These are phyloP conservation scores for Hymenoscyphus linearis DNA, from an alignment of 2,329 filamentous ascomycete species.

Conservation along the genomic window DNA sequence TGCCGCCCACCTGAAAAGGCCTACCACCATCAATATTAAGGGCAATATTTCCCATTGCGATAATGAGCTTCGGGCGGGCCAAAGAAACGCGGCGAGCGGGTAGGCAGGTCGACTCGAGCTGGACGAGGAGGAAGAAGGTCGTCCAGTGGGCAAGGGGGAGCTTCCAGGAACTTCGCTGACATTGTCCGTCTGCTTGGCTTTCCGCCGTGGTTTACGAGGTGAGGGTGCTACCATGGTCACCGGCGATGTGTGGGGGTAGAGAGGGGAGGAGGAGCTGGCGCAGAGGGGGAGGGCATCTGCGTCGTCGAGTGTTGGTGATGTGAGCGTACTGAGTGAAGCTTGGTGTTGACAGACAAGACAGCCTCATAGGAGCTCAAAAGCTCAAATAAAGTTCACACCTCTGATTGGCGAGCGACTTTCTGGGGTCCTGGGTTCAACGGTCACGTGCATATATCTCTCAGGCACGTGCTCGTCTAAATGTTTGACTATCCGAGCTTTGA, in stretches of 20 bases:
- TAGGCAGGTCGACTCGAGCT: conserved; percentile 62
- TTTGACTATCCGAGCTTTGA: too few species aligned
- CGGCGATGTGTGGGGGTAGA: not conserved
- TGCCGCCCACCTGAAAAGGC: conserved; percentile 87
- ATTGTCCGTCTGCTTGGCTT: conserved; percentile 44
- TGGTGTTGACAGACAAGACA: not conserved
- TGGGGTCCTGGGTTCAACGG: not conserved
- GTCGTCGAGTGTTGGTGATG: not conserved
- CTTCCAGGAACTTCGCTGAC: conserved; percentile 30
- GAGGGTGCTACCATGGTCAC: conserved; percentile 44
- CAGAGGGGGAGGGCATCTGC: not conserved
- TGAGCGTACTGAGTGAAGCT: not conserved
- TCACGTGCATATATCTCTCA: too few species aligned
- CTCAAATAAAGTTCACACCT: not conserved
- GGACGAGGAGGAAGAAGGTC: conserved; percentile 7
- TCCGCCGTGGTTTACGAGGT: conserved; percentile 56
- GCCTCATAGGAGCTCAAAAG: too few species aligned
- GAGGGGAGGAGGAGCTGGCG: not conserved
- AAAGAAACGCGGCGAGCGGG: conserved; percentile 88
- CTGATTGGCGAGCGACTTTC: not conserved
- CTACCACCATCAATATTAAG: conserved; percentile 81
- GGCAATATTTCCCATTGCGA: conserved; percentile 93
- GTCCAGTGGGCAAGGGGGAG: conserved; percentile 11
- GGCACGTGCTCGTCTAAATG: too few species aligned
- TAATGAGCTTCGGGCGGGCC: conserved; percentile 76